These are phyloP conservation scores for Vinca major DNA, from an alignment of 305 asterid genomes.

Conservation along the genomic window DNA sequence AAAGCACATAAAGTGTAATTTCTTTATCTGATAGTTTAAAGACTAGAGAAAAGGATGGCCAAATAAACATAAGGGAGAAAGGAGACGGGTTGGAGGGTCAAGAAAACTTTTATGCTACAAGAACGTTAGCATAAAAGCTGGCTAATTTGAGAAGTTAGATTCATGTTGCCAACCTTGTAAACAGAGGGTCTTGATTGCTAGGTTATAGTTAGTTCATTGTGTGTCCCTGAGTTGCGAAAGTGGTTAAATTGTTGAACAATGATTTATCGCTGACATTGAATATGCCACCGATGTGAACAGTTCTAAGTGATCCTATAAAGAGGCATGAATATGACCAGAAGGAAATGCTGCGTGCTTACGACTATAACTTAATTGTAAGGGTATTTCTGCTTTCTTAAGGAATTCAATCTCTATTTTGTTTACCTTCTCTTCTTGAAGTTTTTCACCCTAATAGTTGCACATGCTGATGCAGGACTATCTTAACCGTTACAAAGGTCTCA, in stretches of 20 bases:
- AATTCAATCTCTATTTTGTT: neutral
- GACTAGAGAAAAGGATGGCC: neutral
- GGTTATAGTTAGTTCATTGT: neutral
- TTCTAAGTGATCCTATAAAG: conserved; percentile 69
- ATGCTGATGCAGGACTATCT: conserved; percentile 67
- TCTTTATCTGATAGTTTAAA: neutral
- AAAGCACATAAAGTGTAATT: neutral
- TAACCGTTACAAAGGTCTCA: conserved; percentile 82
- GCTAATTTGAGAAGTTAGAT: neutral
- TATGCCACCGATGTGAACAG: conserved; percentile 35
- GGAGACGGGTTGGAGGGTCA: neutral
- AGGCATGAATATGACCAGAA: conserved; percentile 77
- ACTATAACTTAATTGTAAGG: conserved; percentile 58
- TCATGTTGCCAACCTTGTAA: neutral
- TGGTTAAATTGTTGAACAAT: no score
- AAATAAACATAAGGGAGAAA: neutral
- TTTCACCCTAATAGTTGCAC: neutral
- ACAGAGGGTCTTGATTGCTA: neutral
- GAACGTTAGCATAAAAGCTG: neutral
- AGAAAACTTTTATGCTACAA: neutral
- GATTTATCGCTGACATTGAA: neutral
- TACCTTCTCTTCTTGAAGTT: neutral
- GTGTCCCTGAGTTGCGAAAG: no score
- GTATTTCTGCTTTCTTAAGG: neutral
- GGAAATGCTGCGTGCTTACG: conserved; percentile 55